Conservation (phyloP, 371 early-diverging fungal species). For the Mucor mucedo region DNA sequence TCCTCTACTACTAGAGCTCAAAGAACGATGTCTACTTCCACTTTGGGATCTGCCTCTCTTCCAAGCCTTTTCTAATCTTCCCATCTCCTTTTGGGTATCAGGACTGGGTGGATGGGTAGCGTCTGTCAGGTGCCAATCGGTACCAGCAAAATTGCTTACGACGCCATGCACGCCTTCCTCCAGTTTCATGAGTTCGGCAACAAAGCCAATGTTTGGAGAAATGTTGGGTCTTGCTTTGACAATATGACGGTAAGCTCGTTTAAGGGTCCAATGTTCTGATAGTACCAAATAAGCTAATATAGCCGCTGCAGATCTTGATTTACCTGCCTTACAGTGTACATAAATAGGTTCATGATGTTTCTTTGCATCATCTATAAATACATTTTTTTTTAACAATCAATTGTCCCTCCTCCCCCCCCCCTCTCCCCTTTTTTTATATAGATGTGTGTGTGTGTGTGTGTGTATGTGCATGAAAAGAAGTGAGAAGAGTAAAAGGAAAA, state of each 20-base stretch:
- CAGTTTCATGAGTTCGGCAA: constrained; percentile 72
- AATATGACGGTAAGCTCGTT: constrained; percentile 75
- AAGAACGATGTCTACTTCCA: constrained; percentile 1
- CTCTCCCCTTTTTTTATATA: too few relatives aligned
- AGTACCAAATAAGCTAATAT: constrained; percentile 79
- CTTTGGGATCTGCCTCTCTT: constrained; percentile 12
- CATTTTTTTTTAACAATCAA: not conserved
- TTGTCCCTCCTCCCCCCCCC: not conserved
- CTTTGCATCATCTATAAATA: constrained; percentile 42
- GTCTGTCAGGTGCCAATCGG: constrained; percentile 40
- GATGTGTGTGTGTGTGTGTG: not conserved
- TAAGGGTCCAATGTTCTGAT: constrained; percentile 69
- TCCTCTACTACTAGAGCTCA: not conserved
- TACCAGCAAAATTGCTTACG: constrained; percentile 47
- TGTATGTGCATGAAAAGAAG: not conserved
- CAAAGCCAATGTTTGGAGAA: constrained; percentile 89
- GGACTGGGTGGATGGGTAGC: constrained; percentile 40
- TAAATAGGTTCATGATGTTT: constrained; percentile 66
- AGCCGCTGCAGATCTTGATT: constrained; percentile 80
- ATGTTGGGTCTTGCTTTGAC: constrained; percentile 69
- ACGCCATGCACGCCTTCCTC: constrained; percentile 68
- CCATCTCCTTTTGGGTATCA: constrained; percentile 39
- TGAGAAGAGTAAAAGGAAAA: too few relatives aligned
- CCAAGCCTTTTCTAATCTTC: constrained; percentile 43
- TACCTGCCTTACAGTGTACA: constrained; percentile 89